Conservation (phyloP, 208 protist genomes). For the Leishmania martiniquensis region DNA sequence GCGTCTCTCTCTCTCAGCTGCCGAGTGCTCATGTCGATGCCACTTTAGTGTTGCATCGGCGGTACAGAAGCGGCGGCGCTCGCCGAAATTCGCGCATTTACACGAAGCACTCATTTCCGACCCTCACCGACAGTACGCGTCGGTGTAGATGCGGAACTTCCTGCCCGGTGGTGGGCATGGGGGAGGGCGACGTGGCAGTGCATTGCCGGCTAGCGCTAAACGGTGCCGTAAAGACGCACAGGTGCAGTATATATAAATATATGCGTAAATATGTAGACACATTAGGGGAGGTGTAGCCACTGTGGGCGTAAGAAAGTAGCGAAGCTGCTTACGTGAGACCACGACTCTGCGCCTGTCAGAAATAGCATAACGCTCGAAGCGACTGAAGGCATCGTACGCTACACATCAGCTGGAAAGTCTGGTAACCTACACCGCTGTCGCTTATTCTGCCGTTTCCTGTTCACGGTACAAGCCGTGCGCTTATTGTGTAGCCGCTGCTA, state of each 20-base stretch:
- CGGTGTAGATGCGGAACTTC: background rate
- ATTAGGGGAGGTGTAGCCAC: background rate
- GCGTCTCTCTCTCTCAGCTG: conserved; percentile 3
- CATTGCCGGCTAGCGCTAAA: background rate
- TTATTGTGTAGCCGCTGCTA: background rate
- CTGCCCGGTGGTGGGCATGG: background rate
- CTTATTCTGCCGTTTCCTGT: background rate
- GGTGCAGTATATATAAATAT: background rate
- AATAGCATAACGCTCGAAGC: too few species aligned
- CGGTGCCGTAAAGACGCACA: background rate
- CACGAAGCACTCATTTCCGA: too few species aligned
- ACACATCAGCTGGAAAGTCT: background rate
- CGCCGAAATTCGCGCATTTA: background rate
- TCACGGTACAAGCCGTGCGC: background rate
- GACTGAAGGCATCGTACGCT: background rate
- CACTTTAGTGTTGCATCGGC: background rate
- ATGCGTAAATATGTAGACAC: background rate
- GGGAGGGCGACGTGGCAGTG: background rate
- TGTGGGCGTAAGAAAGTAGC: background rate
- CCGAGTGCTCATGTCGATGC: background rate
- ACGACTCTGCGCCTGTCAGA: too few species aligned
- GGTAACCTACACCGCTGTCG: background rate
- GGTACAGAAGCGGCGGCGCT: too few species aligned
- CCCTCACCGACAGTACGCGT: background rate
- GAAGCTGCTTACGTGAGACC: background rate